Evolutionary conservation across 352 stramenopile genomes (phyloP).

Genomic region (Nothophytophthora sp.): DNA sequence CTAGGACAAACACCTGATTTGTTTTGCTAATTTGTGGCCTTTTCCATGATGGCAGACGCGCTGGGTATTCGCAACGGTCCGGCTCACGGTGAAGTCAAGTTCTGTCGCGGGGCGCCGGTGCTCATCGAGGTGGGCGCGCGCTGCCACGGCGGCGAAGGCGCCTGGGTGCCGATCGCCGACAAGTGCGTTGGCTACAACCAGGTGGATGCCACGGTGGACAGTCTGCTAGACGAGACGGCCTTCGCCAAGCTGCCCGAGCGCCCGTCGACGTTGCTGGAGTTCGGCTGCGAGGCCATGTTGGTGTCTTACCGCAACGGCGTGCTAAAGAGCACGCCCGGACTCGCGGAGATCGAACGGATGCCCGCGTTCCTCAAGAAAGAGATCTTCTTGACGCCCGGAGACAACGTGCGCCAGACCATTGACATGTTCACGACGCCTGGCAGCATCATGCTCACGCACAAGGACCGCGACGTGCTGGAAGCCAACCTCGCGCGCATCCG

Average conservation of each 20-base stretch:
- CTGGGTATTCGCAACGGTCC: constrained; percentile 77
- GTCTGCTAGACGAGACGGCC: constrained; percentile 57
- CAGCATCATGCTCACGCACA: constrained; percentile 94
- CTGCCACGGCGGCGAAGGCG: constrained; percentile 95
- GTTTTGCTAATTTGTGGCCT: constrained; percentile 4
- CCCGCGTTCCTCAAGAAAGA: constrained; percentile 93
- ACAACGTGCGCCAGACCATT: constrained; percentile 89
- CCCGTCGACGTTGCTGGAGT: constrained; percentile 72
- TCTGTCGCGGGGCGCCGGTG: constrained; percentile 84
- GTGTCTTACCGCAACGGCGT: constrained; percentile 93
- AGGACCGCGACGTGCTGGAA: constrained; percentile 83
- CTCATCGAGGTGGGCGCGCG: constrained; percentile 96
- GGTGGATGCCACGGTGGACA: constrained; percentile 90
- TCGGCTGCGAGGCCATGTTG: constrained; percentile 93
- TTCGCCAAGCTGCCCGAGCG: constrained; percentile 69
- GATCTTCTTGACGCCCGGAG: constrained; percentile 84
- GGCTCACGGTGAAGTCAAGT: constrained; percentile 85
- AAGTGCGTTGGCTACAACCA: constrained; percentile 95
- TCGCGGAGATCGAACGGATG: constrained; percentile 91
- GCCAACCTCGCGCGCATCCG: constrained; percentile 91
- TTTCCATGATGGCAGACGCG: too few species aligned
- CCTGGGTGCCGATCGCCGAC: constrained; percentile 91
- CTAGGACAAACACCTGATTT: constrained; percentile 1
- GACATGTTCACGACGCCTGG: constrained; percentile 96
- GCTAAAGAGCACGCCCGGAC: constrained; percentile 89